These are phyloP conservation scores for Daldinia loculata DNA, from an alignment of 495 filamentous ascomycete species.

Conservation along the genomic window DNA sequence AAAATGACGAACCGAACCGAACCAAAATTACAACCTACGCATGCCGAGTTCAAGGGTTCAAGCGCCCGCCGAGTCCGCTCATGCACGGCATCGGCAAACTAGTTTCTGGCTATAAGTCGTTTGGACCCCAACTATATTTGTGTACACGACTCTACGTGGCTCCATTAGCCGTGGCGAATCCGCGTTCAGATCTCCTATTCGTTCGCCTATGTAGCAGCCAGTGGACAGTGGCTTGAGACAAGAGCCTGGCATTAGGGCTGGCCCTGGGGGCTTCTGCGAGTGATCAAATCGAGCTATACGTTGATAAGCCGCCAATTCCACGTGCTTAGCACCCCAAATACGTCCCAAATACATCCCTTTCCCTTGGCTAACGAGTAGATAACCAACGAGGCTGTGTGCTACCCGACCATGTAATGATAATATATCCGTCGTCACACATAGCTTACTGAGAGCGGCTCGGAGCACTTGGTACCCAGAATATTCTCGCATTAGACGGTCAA, in stretches of 20 bases:
- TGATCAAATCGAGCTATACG: conserved; percentile 29
- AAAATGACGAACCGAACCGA: conserved; percentile 29
- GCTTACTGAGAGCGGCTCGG: conserved; percentile 5
- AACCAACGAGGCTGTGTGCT: conserved; percentile 3
- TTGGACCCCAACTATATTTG: conserved; percentile 15
- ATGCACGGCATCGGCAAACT: conserved; percentile 19
- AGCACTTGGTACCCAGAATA: conserved; percentile 9
- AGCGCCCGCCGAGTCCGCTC: conserved; percentile 15
- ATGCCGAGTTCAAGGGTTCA: conserved; percentile 6
- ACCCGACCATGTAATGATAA: conserved; percentile 13
- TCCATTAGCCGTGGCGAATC: conserved; percentile 28
- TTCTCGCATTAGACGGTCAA: conserved; percentile 17
- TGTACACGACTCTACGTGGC: conserved; percentile 30
- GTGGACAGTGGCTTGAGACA: background rate
- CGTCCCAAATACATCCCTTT: background rate
- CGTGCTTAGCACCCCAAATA: conserved; percentile 17
- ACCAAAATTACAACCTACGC: background rate
- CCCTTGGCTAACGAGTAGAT: background rate
- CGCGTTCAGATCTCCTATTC: conserved; percentile 16
- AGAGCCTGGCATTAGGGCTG: conserved; percentile 1
- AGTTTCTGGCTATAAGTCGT: background rate
- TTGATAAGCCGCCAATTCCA: conserved; percentile 33
- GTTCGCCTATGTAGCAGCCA: conserved; percentile 8
- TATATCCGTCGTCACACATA: conserved; percentile 18
- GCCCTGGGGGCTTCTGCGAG: conserved; percentile 23